Evolutionary conservation across 257 asterid genomes (phyloP), one percentile per base, ranked within the genome.

Genomic region (Nicotiana noctiflora): DNA sequence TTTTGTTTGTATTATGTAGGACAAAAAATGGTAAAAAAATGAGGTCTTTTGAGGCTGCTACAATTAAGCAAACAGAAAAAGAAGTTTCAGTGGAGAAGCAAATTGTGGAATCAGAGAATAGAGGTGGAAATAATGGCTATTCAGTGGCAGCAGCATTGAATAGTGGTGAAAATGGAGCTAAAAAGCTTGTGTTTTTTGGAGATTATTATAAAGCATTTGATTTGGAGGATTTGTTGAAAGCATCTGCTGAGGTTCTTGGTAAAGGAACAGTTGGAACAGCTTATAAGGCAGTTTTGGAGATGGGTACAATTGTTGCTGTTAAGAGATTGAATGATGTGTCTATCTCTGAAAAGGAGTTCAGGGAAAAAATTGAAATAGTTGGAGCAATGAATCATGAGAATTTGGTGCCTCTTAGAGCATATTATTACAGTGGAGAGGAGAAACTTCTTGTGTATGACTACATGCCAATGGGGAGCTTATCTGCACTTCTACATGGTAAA

Each of bases 381-480:
- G 98, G 98, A 53, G 88, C 88, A 14, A 83, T 94, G 94, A 90
- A 88, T 85, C 93, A 94, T 59, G 90, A 88, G 84, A 94, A 92
- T 82, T 85, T 94, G 90, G 95, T 94, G 66, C 97, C 97, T 72
- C 90, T 91, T 23, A 90, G 94, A 37, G 97, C 98, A 80, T 94
- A 92, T 83, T 94, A 92, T 77, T 92, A 87, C 49, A 91, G 95
- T 70, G 83, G 94, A 79, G 98, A 92, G 84, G 98, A 94, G 86
- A 94, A 94, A 88, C 92, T 94, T 70, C 95, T 94, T 84, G 98
- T 94, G 4, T 94, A 85, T 82, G 98, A 94, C 44, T 94, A 94
- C 51, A 91, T 92, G 98, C 90, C 96, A 5, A 89, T 86, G 93
- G 97, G 98, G 79, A 94, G 97, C 89, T 91, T 94, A 65, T 94